phyloP scores from a whole-genome alignment of 805 yeast species.

The Wickerhamiella galacta region DNA sequence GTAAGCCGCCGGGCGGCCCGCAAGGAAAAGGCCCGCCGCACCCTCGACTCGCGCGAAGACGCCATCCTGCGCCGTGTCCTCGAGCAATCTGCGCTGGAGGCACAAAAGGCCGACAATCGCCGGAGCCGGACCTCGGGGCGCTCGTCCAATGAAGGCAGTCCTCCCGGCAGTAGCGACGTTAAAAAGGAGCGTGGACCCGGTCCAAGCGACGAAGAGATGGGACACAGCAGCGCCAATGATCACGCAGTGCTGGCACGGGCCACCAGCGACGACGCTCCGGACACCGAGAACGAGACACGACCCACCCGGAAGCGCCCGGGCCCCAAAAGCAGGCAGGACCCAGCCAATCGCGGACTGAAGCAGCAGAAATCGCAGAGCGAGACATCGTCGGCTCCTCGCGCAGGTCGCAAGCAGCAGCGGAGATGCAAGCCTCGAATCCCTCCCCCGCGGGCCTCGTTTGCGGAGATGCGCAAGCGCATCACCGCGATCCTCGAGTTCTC shows the following conservation, averaged over 20 bases:
- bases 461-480: constrained; percentile 76
- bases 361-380: constrained; percentile 2
- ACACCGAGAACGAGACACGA: background rate
- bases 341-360: constrained; percentile 2
- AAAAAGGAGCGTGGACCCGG: constrained; percentile 1
- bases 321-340: constrained; percentile 1
- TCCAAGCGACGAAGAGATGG: background rate
- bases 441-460: constrained; percentile 51
- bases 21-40: constrained; percentile 13
- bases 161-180: background rate
- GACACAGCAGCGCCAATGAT: background rate
- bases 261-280: constrained; percentile 1
- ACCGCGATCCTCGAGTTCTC: constrained; percentile 85
- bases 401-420: constrained; percentile 4
- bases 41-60: constrained; percentile 22
- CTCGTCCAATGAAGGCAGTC: too few relatives aligned
- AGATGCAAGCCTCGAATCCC: constrained; percentile 50
- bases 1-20: background rate
- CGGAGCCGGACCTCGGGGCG: too few relatives aligned
- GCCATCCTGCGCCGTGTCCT: constrained; percentile 26
- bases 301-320: constrained; percentile 1
- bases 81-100: constrained; percentile 25
- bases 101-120: constrained; percentile 13
- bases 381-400: constrained; percentile 2
- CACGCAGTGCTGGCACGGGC: constrained; percentile 2